Evolutionary conservation across 2,329 filamentous ascomycete genomes (phyloP).

Genomic region (Stagonosporopsis tanaceti): DNA sequence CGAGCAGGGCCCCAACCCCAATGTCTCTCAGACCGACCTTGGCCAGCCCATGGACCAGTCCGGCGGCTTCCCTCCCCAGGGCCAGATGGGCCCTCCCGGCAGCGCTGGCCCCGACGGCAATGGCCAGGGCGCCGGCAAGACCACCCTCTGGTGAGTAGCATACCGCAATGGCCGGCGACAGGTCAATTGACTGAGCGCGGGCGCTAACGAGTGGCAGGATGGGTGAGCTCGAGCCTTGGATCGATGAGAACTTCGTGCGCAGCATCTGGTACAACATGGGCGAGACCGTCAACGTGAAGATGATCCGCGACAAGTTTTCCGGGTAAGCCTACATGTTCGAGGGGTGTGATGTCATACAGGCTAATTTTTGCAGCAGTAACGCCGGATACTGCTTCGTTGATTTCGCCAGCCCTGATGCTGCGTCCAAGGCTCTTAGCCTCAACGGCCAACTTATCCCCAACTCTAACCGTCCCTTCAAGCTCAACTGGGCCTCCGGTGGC

Average conservation of each 20-base stretch:
- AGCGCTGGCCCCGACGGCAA: conserved; percentile 46
- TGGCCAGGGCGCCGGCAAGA: conserved; percentile 57
- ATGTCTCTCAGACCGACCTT: conserved; percentile 59
- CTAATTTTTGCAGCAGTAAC: conserved; percentile 75
- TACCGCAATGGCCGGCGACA: conserved; percentile 8
- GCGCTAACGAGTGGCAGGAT: conserved; percentile 70
- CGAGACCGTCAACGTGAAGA: conserved; percentile 97
- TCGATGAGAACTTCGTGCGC: conserved; percentile 98
- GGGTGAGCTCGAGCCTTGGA: conserved; percentile 99
- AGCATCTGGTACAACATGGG: conserved; percentile 93
- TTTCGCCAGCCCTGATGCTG: conserved; percentile 82
- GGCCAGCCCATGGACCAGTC: conserved; percentile 66
- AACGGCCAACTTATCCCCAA: conserved; percentile 93
- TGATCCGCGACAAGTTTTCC: conserved; percentile 99
- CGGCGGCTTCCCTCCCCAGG: conserved; percentile 58
- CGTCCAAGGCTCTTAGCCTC: conserved; percentile 86
- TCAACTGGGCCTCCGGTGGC: conserved; percentile 98
- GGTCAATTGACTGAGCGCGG: background rate
- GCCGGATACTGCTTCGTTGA: conserved; percentile 99
- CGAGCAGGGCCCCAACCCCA: conserved; percentile 57
- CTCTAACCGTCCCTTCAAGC: conserved; percentile 93
- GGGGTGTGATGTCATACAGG: conserved; percentile 6
- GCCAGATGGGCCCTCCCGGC: conserved; percentile 56
- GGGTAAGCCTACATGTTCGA: conserved; percentile 67
- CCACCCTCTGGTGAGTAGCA: conserved; percentile 60